phyloP scores from a whole-genome alignment of 306 rosid species.

The Cyclanthera cordifolia region DNA sequence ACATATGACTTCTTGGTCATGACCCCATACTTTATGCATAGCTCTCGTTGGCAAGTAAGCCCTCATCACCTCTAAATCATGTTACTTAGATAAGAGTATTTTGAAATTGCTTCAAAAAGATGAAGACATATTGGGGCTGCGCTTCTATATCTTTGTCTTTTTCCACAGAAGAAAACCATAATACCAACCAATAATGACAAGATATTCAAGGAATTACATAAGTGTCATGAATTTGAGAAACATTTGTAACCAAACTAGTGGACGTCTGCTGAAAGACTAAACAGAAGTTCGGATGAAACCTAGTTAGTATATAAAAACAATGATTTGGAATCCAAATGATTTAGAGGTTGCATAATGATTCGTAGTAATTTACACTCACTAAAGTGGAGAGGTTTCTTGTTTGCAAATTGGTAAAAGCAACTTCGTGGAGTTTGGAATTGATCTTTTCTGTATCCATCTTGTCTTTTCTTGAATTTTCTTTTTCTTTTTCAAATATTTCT shows the following conservation, averaged over 20 bases:
- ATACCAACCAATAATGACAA: not conserved
- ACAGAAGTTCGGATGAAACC: not conserved
- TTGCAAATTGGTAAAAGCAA: conserved; percentile 4
- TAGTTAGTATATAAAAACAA: not conserved
- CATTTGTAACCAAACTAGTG: not conserved
- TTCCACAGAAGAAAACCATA: not conserved
- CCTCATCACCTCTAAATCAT: not conserved
- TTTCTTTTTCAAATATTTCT: not conserved
- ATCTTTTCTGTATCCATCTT: not conserved
- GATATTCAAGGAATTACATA: not conserved
- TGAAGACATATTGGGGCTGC: not conserved
- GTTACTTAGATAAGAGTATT: not conserved
- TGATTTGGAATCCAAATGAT: not conserved
- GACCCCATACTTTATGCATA: too few relatives aligned
- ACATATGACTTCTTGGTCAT: too few relatives aligned
- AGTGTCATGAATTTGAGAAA: not conserved
- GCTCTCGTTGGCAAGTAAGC: too few relatives aligned
- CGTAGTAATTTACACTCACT: not conserved
- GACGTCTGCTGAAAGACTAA: not conserved
- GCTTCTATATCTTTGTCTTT: not conserved
- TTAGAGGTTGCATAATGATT: not conserved
- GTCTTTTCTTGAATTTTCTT: not conserved
- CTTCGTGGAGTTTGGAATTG: not conserved
- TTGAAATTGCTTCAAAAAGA: not conserved
- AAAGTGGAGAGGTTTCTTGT: not conserved